Percentiles rank a stretch among this genome's conserved stretches.
Conservation (phyloP, 1,284 basidiomycete species). For the Fomitopsis schrenkii region DNA sequence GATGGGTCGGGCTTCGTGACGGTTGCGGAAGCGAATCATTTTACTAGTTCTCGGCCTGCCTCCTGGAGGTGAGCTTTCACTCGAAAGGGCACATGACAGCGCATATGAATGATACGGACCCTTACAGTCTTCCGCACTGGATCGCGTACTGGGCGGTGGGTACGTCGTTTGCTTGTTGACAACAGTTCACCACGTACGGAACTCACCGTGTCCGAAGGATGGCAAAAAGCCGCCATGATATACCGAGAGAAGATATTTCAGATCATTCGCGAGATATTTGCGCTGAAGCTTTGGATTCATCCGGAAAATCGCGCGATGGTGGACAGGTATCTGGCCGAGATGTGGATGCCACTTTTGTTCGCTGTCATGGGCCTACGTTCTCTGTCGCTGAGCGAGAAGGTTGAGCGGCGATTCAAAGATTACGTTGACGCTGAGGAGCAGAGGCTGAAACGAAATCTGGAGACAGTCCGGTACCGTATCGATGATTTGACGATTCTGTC, state of each 20-base stretch:
- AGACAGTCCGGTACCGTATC: constrained; percentile 20
- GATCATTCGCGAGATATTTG: constrained; percentile 19
- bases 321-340: constrained; percentile 14
- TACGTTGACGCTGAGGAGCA: constrained; percentile 17
- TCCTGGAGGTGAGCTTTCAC: constrained; percentile 25
- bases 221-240: constrained; percentile 6
- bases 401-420: constrained; percentile 14
- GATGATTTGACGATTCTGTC: constrained; percentile 22
- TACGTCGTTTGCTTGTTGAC: constrained; percentile 8
- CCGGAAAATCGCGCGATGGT: constrained; percentile 16
- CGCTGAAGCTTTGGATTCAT: constrained; percentile 10
- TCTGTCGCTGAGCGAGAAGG: background rate
- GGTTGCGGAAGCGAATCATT: constrained; percentile 43
- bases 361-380: constrained; percentile 9
- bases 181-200: background rate
- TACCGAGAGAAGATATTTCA: constrained; percentile 20
- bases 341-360: constrained; percentile 5
- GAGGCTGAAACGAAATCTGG: constrained; percentile 19
- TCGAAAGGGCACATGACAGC: constrained; percentile 10
- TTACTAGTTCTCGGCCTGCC: constrained; percentile 24
- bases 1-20: constrained; percentile 46
- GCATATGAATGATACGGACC: background rate
- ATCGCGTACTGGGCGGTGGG: constrained; percentile 44
- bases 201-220: constrained; percentile 2
- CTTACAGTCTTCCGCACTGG: constrained; percentile 37